Evolutionary conservation across 345 rosid genomes (phyloP).

Genomic region (Murraya koenigii): DNA sequence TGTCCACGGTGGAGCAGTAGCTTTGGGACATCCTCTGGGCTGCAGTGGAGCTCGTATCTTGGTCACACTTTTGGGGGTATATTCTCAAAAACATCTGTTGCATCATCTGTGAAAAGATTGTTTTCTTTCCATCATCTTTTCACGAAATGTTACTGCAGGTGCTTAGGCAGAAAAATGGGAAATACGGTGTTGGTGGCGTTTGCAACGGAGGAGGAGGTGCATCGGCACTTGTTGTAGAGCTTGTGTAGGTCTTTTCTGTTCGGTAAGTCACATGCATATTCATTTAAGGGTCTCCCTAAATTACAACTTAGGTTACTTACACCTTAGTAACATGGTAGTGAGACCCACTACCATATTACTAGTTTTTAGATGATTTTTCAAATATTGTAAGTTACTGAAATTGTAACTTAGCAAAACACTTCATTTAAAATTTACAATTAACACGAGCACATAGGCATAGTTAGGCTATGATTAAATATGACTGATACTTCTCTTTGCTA

Average conservation of each 20-base stretch:
- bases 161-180: slow-evolving; percentile 70
- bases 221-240: slow-evolving; percentile 86
- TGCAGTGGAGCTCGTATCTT: slow-evolving; percentile 98
- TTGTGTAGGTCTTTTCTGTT: slow-evolving; percentile 35
- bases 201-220: slow-evolving; percentile 99
- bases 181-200: slow-evolving; percentile 84
- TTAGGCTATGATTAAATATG: background rate
- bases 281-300: too few species aligned
- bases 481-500: background rate
- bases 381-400: too few species aligned
- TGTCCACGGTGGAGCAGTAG: slow-evolving; percentile 93
- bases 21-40: slow-evolving; percentile 96
- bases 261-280: slow-evolving; percentile 17
- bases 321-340: too few species aligned
- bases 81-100: background rate
- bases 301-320: too few species aligned
- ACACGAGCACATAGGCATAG: too few species aligned
- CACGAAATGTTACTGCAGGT: slow-evolving; percentile 32
- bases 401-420: too few species aligned
- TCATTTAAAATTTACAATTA: too few species aligned
- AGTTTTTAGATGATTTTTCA: too few species aligned
- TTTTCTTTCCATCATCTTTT: background rate
- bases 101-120: background rate
- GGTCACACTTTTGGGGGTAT: slow-evolving; percentile 89
- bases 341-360: too few species aligned